Evolutionary conservation across 768 basidiomycete genomes (phyloP).

Genomic region (Mrakia frigida): DNA sequence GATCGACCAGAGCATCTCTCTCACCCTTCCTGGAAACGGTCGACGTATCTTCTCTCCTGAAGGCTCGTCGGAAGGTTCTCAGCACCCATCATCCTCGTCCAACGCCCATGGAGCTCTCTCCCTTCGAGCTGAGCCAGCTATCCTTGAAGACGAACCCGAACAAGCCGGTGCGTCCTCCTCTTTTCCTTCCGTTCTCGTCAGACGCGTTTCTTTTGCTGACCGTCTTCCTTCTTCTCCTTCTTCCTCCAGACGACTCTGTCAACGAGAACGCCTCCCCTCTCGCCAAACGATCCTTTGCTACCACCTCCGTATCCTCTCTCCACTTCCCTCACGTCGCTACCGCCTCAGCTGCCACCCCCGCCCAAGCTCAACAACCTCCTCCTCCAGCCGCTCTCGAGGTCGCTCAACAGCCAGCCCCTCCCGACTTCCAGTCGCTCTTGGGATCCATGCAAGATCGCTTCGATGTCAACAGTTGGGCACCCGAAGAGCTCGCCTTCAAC

Average conservation of each 20-base stretch:
- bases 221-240: no score
- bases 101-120: neutral
- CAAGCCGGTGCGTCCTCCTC: neutral
- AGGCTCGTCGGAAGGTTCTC: neutral
- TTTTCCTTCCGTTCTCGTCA: neutral
- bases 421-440: neutral
- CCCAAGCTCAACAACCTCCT: neutral
- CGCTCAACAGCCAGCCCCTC: neutral
- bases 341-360: neutral
- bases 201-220: neutral
- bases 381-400: neutral
- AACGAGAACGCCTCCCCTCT: conserved; percentile 10
- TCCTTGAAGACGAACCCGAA: conserved; percentile 8
- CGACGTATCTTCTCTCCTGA: neutral
- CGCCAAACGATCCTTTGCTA: conserved; percentile 3
- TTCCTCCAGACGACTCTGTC: neutral
- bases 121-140: neutral
- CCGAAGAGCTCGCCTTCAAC: neutral
- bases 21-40: neutral
- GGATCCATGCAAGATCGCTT: conserved; percentile 1
- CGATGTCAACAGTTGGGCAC: neutral
- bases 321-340: conserved; percentile 9
- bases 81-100: neutral
- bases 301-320: neutral
- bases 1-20: conserved; percentile 9